Conservation (phyloP, 1,139 yeast species). For the Kodamaea ohmeri region DNA sequence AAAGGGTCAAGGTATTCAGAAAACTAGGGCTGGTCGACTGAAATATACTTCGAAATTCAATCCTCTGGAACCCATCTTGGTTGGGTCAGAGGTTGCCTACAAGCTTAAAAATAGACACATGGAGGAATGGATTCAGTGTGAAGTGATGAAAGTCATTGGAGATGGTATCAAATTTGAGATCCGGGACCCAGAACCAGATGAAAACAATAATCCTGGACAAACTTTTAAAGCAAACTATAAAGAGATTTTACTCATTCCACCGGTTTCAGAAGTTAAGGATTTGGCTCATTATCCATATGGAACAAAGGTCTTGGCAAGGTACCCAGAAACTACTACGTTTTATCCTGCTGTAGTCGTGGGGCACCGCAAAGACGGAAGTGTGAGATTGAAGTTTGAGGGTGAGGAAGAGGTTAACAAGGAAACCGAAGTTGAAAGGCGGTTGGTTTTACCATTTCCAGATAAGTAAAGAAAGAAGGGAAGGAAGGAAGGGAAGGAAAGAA, state of each 20-base stretch:
- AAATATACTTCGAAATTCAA: slow-evolving; percentile 47
- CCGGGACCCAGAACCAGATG: slow-evolving; percentile 97
- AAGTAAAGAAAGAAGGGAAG: slow-evolving; percentile 17
- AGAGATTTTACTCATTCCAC: slow-evolving; percentile 76
- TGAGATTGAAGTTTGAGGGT: slow-evolving; percentile 86
- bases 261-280: slow-evolving; percentile 36
- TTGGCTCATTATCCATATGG: slow-evolving; percentile 69
- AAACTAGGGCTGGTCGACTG: slow-evolving; percentile 37
- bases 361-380: slow-evolving; percentile 69
- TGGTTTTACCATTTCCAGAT: slow-evolving; percentile 75
- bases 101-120: slow-evolving; percentile 62
- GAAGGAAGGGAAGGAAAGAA: not conserved
- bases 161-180: slow-evolving; percentile 84
- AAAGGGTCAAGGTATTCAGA: slow-evolving; percentile 16
- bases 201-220: slow-evolving; percentile 85
- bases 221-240: slow-evolving; percentile 78
- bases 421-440: slow-evolving; percentile 83
- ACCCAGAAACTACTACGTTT: slow-evolving; percentile 97
- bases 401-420: slow-evolving; percentile 97
- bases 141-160: slow-evolving; percentile 69
- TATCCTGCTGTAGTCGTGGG: slow-evolving; percentile 93
- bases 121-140: slow-evolving; percentile 97
- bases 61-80: slow-evolving; percentile 56
- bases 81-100: slow-evolving; percentile 89
- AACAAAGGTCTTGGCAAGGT: slow-evolving; percentile 82